phyloP scores from a whole-genome alignment of 371 early-diverging fungal species.

The Haplosporangium sp. region DNA sequence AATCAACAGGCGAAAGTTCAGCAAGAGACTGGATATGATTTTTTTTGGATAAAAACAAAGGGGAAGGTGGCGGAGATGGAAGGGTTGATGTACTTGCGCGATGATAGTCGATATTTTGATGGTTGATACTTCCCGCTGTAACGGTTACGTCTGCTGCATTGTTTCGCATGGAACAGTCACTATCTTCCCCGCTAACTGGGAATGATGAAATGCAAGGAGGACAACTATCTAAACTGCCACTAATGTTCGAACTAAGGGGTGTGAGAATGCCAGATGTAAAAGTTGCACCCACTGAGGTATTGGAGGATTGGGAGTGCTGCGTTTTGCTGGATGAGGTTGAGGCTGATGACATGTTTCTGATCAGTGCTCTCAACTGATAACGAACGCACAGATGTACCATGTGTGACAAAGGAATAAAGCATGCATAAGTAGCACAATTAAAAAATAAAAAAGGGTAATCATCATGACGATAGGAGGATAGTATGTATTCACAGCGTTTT shows the following conservation, averaged over 20 bases:
- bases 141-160: neutral
- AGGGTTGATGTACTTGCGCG: neutral
- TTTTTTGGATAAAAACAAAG: neutral
- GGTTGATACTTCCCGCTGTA: conserved; percentile 8
- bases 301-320: conserved; percentile 6
- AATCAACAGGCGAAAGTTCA: neutral
- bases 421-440: too few relatives aligned
- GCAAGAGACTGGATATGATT: neutral
- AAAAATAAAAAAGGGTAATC: neutral
- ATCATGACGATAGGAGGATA: conserved; percentile 7
- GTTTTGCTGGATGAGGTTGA: conserved; percentile 19
- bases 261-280: neutral
- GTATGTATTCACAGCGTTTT: neutral
- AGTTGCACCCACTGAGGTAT: neutral
- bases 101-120: neutral
- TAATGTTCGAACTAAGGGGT: neutral
- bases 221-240: neutral
- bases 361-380: conserved; percentile 22
- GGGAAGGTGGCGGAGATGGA: conserved; percentile 22
- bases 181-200: neutral
- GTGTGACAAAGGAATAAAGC: too few relatives aligned
- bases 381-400: neutral
- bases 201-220: conserved; percentile 12
- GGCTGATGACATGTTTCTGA: conserved; percentile 36
- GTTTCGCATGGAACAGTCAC: neutral